phyloP scores from a whole-genome alignment of 2,329 filamentous ascomycete genomes.

The Fusarium pininemorale region DNA sequence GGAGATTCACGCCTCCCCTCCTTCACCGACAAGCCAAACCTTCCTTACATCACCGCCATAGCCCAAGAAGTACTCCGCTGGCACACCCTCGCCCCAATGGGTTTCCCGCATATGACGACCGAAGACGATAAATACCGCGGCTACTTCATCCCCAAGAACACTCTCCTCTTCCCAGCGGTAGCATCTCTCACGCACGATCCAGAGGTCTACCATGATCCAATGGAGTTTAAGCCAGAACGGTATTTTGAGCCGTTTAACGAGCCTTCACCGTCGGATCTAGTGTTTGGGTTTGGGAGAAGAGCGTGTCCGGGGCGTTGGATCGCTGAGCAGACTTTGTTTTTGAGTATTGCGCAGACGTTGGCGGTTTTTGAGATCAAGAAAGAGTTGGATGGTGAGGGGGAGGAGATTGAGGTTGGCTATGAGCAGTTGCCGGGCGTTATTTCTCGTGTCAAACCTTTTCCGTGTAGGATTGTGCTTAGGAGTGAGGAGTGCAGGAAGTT shows the following conservation, averaged over 20 bases:
- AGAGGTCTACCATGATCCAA: slow-evolving; percentile 56
- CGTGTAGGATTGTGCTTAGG: background rate
- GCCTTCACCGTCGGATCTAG: slow-evolving; percentile 40
- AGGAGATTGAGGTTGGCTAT: slow-evolving; percentile 41
- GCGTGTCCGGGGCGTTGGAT: slow-evolving; percentile 48
- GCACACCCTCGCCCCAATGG: slow-evolving; percentile 42
- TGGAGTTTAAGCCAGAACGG: slow-evolving; percentile 44
- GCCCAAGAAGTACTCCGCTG: slow-evolving; percentile 47
- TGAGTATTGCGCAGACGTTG: slow-evolving; percentile 53
- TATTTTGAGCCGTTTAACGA: slow-evolving; percentile 29
- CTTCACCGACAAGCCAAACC: slow-evolving; percentile 52
- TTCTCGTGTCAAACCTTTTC: slow-evolving; percentile 4
- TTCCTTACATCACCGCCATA: slow-evolving; percentile 53
- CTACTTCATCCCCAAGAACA: slow-evolving; percentile 42
- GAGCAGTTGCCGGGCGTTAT: slow-evolving; percentile 20
- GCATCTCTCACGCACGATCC: background rate
- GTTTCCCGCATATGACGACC: slow-evolving; percentile 51
- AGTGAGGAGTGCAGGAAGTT: background rate
- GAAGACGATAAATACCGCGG: slow-evolving; percentile 39
- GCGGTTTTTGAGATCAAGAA: slow-evolving; percentile 55
- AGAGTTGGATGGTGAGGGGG: slow-evolving; percentile 44
- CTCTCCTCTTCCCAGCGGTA: slow-evolving; percentile 16
- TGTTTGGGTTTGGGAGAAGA: slow-evolving; percentile 51
- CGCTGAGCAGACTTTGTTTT: slow-evolving; percentile 45
- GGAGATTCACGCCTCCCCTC: slow-evolving; percentile 53